Base-by-base conservation (phyloP, 1,284 basidiomycete species). In the Ceratobasidium sp. region DNA sequence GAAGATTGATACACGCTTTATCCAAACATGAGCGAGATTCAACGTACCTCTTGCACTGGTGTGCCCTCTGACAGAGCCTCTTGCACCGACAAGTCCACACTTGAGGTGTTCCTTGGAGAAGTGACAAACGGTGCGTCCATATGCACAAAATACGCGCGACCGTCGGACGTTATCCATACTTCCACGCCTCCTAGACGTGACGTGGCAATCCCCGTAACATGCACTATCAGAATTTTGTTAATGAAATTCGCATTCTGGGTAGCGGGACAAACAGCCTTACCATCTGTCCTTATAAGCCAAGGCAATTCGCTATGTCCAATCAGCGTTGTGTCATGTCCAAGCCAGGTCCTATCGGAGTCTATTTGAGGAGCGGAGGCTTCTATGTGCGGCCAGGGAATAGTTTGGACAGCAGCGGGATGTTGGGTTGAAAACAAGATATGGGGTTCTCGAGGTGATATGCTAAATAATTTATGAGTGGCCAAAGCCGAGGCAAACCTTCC, bases 161-260 rank as follows among this genome's bases (percentile, higher is more conserved):
- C 93, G 79, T 94, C 93, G 2, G 92, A 93, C 1, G 93, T 93
- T 63, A 93, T 88, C 93, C 93, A 94, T 0, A 90, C 89, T 82
- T 94, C 93, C 15, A 90, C 88, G 26, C 89, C 89, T 42, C 89
- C 88, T 6, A 85, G 81, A 63, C 88, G 87, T 66, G 89, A 89
- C 79, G 89, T 85, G 37, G 86, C 81, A 31, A 94, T 90, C 76
- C 89, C 87, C 10, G 83, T 83, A 39, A 94, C 86, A 35, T 86
- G 86, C 6, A 93, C 93, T 93, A 58, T 60, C 31, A 60, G 45
- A 42, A 66, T 5, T 31, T 10, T 47, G 31, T 39, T 28, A 64
- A n/a, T 56, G 58, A 11, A 28, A 15, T 7, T 11, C 23, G 33
- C 13, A 35, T 68, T 53, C 51, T 23, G 45, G 35, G 51, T 15